phyloP scores from a whole-genome alignment of 257 asterid genomes.

The Solanum bulbocastanum region DNA sequence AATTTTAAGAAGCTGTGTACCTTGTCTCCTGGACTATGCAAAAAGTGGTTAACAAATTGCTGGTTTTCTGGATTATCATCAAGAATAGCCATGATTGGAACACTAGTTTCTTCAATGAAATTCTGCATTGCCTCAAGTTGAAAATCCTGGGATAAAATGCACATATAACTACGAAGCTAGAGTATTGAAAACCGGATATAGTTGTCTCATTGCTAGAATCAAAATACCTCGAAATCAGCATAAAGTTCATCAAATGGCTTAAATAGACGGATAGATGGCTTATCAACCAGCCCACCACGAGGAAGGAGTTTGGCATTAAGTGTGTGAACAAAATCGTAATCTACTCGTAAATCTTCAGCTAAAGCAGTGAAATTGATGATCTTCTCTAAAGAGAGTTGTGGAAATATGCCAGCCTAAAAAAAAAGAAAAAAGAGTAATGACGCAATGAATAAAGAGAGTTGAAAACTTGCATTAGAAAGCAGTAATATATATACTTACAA shows the following conservation, averaged over 20 bases:
- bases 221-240: slow-evolving; percentile 52
- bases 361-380: slow-evolving; percentile 41
- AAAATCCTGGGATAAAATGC: slow-evolving; percentile 44
- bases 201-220: neutral
- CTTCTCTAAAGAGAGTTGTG: slow-evolving; percentile 57
- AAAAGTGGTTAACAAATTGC: slow-evolving; percentile 50
- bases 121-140: slow-evolving; percentile 53
- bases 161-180: neutral
- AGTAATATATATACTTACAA: slow-evolving; percentile 30
- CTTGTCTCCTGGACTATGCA: slow-evolving; percentile 39
- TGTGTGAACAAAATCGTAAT: slow-evolving; percentile 62
- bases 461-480: neutral
- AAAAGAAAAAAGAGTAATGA: neutral
- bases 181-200: neutral
- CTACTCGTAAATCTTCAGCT: slow-evolving; percentile 70
- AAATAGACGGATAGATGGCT: slow-evolving; percentile 66
- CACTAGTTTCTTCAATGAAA: slow-evolving; percentile 40
- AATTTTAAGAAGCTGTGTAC: slow-evolving; percentile 18
- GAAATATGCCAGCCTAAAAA: slow-evolving; percentile 67
- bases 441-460: neutral
- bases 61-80: slow-evolving; percentile 41
- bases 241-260: slow-evolving; percentile 79
- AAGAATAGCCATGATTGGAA: slow-evolving; percentile 54
- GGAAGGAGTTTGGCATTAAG: slow-evolving; percentile 67
- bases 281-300: slow-evolving; percentile 54